Conservation (phyloP, 768 basidiomycete species). For the Tephrocybe rancida region DNA sequence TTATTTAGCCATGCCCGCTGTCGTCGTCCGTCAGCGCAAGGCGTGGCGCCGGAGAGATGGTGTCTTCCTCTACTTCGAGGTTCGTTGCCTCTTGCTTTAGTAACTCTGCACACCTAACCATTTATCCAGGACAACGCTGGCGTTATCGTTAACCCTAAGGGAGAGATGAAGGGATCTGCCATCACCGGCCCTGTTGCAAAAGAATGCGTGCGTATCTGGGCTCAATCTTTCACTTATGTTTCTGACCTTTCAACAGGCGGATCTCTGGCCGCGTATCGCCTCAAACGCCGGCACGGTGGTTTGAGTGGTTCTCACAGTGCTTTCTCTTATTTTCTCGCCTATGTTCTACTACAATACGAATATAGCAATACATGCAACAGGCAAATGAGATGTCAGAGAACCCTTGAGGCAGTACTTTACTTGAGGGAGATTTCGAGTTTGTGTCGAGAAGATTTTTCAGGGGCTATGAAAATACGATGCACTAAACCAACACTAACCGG, state of each 20-base stretch:
- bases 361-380: conserved; percentile 11
- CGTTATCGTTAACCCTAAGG: conserved; percentile 98
- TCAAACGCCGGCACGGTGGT: conserved; percentile 99
- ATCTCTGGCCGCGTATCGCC: conserved; percentile 99
- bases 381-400: background rate
- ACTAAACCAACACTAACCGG: too few species aligned
- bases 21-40: conserved; percentile 97
- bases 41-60: conserved; percentile 98
- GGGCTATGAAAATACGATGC: too few species aligned
- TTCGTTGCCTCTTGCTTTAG: conserved; percentile 28
- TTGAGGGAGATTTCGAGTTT: too few species aligned
- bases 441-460: too few species aligned
- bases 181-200: conserved; percentile 98
- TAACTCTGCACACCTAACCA: background rate
- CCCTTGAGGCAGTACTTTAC: too few species aligned
- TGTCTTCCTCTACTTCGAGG: conserved; percentile 98
- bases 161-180: conserved; percentile 99
- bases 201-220: conserved; percentile 81
- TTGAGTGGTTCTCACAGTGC: conserved; percentile 41
- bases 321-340: conserved; percentile 15
- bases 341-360: conserved; percentile 20
- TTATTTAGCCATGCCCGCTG: conserved; percentile 87
- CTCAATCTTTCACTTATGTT: background rate
- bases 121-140: conserved; percentile 82
- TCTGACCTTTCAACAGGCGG: conserved; percentile 57